Conservation (phyloP, 306 rosid species). For the Glycine tomentella region DNA sequence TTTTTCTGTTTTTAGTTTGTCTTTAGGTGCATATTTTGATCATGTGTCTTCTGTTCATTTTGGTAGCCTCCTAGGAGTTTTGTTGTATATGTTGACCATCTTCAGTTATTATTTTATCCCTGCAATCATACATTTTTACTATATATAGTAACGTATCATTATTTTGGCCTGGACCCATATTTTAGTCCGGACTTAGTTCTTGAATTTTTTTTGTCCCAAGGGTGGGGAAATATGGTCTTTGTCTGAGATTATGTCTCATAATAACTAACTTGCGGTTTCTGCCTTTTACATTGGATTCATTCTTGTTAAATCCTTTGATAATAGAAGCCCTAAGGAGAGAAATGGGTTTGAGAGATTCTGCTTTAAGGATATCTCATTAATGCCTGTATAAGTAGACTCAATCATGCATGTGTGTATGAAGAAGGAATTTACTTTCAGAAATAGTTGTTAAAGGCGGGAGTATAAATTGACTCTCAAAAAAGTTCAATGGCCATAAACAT, state of each 20-base stretch:
- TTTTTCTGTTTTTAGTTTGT: slow-evolving; percentile 37
- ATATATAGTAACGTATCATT: slow-evolving; percentile 6
- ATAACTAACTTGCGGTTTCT: not conserved
- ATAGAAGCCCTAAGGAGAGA: not conserved
- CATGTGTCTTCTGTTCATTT: slow-evolving; percentile 24
- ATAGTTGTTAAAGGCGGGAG: not conserved
- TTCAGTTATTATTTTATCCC: slow-evolving; percentile 36
- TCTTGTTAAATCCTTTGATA: not conserved
- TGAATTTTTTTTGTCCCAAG: not conserved
- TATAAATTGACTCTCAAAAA: not conserved
- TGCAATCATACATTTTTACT: not conserved
- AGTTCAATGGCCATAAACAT: too few relatives aligned
- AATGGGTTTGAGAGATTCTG: not conserved
- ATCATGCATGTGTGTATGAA: not conserved
- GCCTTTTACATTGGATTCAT: not conserved
- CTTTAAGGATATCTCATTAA: not conserved
- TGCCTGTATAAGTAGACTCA: not conserved
- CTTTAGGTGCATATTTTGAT: slow-evolving; percentile 48
- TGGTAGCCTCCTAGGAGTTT: slow-evolving; percentile 35
- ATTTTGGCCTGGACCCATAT: slow-evolving; percentile 26
- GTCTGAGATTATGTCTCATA: not conserved
- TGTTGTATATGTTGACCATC: slow-evolving; percentile 51
- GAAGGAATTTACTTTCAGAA: not conserved
- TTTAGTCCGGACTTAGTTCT: slow-evolving; percentile 7
- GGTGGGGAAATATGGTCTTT: slow-evolving; percentile 1